Percentiles rank a stretch among this genome's conserved stretches.
phyloP scores from a whole-genome alignment of 345 rosid species.

The Eucalyptus marginata region DNA sequence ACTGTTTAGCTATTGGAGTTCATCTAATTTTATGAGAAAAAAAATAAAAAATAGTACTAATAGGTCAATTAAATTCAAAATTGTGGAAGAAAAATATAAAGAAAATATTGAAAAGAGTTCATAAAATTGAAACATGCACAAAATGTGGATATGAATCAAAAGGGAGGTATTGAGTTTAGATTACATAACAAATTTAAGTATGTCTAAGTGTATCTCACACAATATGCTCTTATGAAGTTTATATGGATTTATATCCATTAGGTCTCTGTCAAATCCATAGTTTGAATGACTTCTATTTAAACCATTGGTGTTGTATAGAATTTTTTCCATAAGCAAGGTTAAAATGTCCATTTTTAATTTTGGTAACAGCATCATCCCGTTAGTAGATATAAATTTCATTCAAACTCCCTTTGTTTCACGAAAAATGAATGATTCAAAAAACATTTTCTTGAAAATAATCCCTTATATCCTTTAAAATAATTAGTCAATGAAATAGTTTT shows the following conservation, averaged over 20 bases:
- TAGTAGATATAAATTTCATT: not conserved
- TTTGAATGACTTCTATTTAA: not conserved
- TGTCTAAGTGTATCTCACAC: not conserved
- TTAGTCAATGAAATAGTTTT: not conserved
- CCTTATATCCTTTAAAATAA: not conserved
- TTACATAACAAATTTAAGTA: not conserved
- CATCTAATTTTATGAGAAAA: not conserved
- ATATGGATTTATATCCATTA: not conserved
- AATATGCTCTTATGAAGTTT: not conserved
- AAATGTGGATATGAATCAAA: not conserved
- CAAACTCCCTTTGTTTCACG: not conserved
- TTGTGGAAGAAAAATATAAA: not conserved
- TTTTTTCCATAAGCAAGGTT: not conserved
- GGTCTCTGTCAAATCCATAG: not conserved
- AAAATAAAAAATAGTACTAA: not conserved
- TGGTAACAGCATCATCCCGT: not conserved
- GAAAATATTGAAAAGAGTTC: not conserved
- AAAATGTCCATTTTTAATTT: not conserved
- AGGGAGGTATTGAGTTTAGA: not conserved
- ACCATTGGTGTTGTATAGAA: not conserved
- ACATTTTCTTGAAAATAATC: not conserved
- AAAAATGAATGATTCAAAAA: not conserved
- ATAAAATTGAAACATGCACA: not conserved
- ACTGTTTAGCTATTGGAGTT: not conserved
- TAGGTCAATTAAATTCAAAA: not conserved